Conservation (phyloP, 805 yeast genomes). For the Metschnikowia drakensbergensis region DNA sequence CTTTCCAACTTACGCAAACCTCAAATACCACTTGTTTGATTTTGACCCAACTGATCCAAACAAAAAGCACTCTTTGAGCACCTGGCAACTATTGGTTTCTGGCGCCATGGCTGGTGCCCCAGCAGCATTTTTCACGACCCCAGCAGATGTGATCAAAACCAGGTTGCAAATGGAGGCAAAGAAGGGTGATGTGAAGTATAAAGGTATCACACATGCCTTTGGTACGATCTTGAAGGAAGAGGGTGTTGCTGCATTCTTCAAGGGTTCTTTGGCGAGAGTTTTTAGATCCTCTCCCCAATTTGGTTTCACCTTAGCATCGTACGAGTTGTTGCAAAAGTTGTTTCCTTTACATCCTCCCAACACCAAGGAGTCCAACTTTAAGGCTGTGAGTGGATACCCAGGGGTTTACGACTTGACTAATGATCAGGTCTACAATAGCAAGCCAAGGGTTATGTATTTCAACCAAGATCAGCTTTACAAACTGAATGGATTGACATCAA, state of each 20-base stretch:
- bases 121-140: conserved; percentile 94
- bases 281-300: conserved; percentile 96
- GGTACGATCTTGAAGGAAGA: conserved; percentile 73
- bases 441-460: conserved; percentile 35
- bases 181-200: conserved; percentile 71
- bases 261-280: conserved; percentile 95
- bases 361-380: conserved; percentile 42
- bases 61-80: conserved; percentile 56
- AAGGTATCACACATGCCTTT: conserved; percentile 75
- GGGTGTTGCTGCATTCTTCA: conserved; percentile 82
- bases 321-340: conserved; percentile 78
- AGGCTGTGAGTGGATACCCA: conserved; percentile 43
- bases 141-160: conserved; percentile 95
- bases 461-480: conserved; percentile 34
- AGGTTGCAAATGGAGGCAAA: conserved; percentile 84
- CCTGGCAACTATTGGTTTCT: conserved; percentile 79
- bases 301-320: conserved; percentile 96
- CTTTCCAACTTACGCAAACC: conserved; percentile 94
- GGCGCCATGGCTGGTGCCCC: conserved; percentile 99
- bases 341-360: conserved; percentile 63
- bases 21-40: conserved; percentile 75
- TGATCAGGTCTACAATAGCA: conserved; percentile 34
- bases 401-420: conserved; percentile 44
- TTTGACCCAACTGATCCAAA: conserved; percentile 70
- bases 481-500: conserved; percentile 26